phyloP scores from a whole-genome alignment of 176 grass and related monocot genomes.

The Phyllostachys edulis region DNA sequence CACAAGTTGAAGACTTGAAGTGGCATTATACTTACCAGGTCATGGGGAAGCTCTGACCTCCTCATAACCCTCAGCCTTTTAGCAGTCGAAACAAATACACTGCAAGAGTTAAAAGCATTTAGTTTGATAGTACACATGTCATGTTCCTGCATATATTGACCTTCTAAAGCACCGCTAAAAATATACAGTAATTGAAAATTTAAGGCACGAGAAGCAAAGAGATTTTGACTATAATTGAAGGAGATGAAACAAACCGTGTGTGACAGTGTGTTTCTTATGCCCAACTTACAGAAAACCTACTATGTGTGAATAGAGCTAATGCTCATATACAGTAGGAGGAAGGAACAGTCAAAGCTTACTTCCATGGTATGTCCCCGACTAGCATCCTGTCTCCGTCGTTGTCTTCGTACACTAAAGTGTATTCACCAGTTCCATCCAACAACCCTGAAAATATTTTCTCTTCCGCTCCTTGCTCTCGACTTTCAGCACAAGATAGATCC shows the following conservation, averaged over 20 bases:
- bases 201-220: neutral
- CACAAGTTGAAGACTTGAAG: neutral
- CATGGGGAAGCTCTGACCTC: slow-evolving; percentile 58
- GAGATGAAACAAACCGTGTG: neutral
- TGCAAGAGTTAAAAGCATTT: slow-evolving; percentile 37
- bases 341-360: slow-evolving; percentile 44
- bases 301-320: neutral
- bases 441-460: slow-evolving; percentile 69
- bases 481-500: slow-evolving; percentile 44
- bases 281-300: neutral
- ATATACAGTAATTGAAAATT: neutral
- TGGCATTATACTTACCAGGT: slow-evolving; percentile 30
- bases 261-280: neutral
- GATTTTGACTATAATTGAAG: neutral
- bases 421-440: slow-evolving; percentile 82
- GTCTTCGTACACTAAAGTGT: slow-evolving; percentile 74
- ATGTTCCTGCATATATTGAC: neutral
- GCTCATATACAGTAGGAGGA: neutral
- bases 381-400: slow-evolving; percentile 53
- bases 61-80: slow-evolving; percentile 82
- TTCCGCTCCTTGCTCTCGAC: slow-evolving; percentile 34
- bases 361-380: slow-evolving; percentile 71
- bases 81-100: slow-evolving; percentile 56
- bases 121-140: neutral
- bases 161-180: neutral